A percentile compares a stretch with the other conserved stretches of the same genome.
Evolutionary conservation across 371 early-diverging fungal genomes (phyloP).

Genomic region (Mortierella sp.): DNA sequence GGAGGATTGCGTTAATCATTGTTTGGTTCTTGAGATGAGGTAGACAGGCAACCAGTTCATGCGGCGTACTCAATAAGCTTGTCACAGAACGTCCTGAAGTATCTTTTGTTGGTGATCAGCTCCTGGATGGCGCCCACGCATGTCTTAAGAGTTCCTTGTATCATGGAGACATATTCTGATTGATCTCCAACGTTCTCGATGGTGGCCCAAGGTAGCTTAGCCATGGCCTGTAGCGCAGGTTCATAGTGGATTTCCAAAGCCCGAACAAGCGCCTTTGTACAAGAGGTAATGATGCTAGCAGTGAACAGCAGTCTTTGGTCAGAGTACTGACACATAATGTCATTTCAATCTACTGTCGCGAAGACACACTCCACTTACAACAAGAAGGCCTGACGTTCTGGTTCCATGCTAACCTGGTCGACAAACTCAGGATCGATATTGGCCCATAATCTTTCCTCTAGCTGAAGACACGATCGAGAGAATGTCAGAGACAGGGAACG

Average conservation of each 20-base stretch:
- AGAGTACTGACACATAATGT: background rate
- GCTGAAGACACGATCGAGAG: slow-evolving; percentile 49
- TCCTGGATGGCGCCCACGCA: slow-evolving; percentile 66
- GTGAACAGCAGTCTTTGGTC: background rate
- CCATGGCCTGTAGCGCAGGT: slow-evolving; percentile 74
- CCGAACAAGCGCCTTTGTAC: slow-evolving; percentile 74
- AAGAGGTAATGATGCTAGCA: slow-evolving; percentile 59
- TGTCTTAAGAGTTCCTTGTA: slow-evolving; percentile 63
- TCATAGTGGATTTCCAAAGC: slow-evolving; percentile 74
- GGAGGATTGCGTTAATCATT: background rate
- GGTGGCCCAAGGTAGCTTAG: slow-evolving; percentile 80
- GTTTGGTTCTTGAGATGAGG: background rate
- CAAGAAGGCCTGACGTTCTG: slow-evolving; percentile 82
- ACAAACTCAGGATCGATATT: slow-evolving; percentile 76
- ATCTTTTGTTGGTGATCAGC: slow-evolving; percentile 75
- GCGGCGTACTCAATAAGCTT: slow-evolving; percentile 84
- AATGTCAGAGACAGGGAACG: background rate
- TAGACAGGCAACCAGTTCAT: background rate
- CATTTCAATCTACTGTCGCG: background rate
- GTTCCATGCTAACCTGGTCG: slow-evolving; percentile 72
- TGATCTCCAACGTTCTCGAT: slow-evolving; percentile 93
- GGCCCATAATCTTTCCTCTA: slow-evolving; percentile 88
- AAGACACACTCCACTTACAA: slow-evolving; percentile 45
- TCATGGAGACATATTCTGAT: slow-evolving; percentile 82
- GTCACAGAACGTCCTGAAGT: slow-evolving; percentile 89